Evolutionary conservation across 2,329 filamentous ascomycete genomes (phyloP).

Genomic region (Penicillium rolfsii): DNA sequence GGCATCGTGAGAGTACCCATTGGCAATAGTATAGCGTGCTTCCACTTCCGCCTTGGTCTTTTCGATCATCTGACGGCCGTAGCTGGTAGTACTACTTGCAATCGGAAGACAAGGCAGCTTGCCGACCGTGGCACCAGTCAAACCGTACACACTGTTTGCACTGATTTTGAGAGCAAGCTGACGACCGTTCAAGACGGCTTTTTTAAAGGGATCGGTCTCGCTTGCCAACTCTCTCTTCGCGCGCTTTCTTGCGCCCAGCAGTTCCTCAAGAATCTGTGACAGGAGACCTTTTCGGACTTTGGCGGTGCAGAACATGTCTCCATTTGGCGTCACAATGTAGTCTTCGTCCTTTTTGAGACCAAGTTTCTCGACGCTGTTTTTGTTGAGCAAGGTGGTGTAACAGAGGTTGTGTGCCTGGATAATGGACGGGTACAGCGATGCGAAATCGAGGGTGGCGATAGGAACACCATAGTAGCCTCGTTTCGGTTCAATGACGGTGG

Average conservation of each 20-base stretch:
- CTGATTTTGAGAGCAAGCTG: slow-evolving; percentile 95
- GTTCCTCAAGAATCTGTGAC: slow-evolving; percentile 92
- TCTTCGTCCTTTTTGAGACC: slow-evolving; percentile 84
- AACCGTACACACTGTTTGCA: slow-evolving; percentile 95
- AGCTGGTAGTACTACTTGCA: slow-evolving; percentile 94
- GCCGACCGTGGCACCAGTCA: slow-evolving; percentile 93
- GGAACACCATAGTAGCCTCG: slow-evolving; percentile 94
- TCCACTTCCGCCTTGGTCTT: slow-evolving; percentile 97
- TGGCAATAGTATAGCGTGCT: slow-evolving; percentile 82
- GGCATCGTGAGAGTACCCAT: slow-evolving; percentile 92
- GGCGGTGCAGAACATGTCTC: slow-evolving; percentile 85
- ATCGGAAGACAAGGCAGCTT: slow-evolving; percentile 95
- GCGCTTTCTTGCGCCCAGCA: slow-evolving; percentile 87
- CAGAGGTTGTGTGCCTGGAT: slow-evolving; percentile 99
- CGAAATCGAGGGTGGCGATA: slow-evolving; percentile 96
- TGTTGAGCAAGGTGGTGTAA: slow-evolving; percentile 90
- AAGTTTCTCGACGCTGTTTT: slow-evolving; percentile 74
- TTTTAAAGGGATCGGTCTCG: slow-evolving; percentile 95
- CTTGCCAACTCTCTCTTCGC: slow-evolving; percentile 87
- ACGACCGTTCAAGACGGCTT: slow-evolving; percentile 95
- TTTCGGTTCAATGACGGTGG: slow-evolving; percentile 94
- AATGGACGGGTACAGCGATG: slow-evolving; percentile 96
- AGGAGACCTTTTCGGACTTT: slow-evolving; percentile 90
- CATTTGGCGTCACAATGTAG: slow-evolving; percentile 94
- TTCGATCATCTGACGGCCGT: slow-evolving; percentile 98